phyloP scores from a whole-genome alignment of 768 basidiomycete species.

The Kwoniella sp. region DNA sequence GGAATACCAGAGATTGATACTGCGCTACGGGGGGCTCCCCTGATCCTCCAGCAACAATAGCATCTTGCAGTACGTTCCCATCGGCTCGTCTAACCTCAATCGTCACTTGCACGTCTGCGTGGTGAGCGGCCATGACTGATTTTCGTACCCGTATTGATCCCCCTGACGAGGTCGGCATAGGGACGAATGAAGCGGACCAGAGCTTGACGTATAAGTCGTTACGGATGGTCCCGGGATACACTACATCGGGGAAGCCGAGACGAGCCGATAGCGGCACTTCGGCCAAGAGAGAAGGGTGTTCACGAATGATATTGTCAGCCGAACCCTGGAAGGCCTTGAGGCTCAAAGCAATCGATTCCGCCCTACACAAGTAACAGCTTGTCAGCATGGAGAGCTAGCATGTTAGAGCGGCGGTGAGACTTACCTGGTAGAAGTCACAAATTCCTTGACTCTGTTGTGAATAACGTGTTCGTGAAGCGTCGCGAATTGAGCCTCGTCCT shows the following conservation, averaged over 20 bases:
- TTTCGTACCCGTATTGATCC: conserved; percentile 47
- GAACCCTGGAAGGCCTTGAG: conserved; percentile 88
- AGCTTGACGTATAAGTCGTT: conserved; percentile 96
- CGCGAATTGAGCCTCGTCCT: conserved; percentile 81
- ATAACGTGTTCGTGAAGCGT: conserved; percentile 96
- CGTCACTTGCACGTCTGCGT: conserved; percentile 80
- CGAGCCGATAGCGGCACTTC: conserved; percentile 80
- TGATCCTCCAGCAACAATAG: conserved; percentile 73
- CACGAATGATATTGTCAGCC: conserved; percentile 69
- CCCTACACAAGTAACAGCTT: conserved; percentile 63
- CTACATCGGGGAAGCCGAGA: conserved; percentile 93
- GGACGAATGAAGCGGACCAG: conserved; percentile 85
- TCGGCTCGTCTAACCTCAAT: conserved; percentile 80
- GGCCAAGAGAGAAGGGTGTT: conserved; percentile 80
- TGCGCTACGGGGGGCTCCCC: conserved; percentile 78
- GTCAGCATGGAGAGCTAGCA: no score
- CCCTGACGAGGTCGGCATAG: conserved; percentile 50
- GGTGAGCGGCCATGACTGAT: conserved; percentile 29
- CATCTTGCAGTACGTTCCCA: conserved; percentile 69
- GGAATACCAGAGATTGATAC: conserved; percentile 89
- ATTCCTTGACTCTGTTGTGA: conserved; percentile 72
- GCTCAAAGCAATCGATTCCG: conserved; percentile 81
- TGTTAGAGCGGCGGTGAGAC: conserved; percentile 33
- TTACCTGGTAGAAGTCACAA: conserved; percentile 78
- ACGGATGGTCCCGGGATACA: conserved; percentile 86